Evolutionary conservation across 2,329 filamentous ascomycete species (phyloP).

Genomic region (Aspergillus sp.): DNA sequence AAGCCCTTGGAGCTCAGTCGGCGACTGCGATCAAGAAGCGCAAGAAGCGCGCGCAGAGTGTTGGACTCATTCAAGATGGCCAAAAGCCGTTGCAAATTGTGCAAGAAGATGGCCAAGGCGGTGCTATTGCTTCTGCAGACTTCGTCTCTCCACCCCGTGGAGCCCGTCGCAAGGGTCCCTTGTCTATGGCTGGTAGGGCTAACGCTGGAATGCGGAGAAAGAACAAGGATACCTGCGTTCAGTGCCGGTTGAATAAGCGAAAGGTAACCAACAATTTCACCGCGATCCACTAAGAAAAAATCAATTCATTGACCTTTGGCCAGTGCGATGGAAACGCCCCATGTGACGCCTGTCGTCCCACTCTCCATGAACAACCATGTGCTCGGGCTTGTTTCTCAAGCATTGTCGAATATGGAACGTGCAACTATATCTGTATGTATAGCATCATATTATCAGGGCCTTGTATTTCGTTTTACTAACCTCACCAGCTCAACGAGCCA

Average conservation of each 20-base stretch:
- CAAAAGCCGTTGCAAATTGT: conserved; percentile 42
- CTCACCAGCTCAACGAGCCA: conserved; percentile 40
- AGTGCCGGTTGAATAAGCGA: conserved; percentile 45
- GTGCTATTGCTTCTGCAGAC: conserved; percentile 42
- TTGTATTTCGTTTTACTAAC: conserved; percentile 22
- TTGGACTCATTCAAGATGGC: conserved; percentile 29
- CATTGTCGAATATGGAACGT: conserved; percentile 46
- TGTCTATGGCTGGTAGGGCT: conserved; percentile 39
- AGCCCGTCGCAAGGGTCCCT: conserved; percentile 43
- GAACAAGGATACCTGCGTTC: conserved; percentile 46
- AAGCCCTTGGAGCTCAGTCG: conserved; percentile 32
- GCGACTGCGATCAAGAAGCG: conserved; percentile 35
- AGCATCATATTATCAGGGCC: not conserved
- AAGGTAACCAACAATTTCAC: conserved; percentile 34
- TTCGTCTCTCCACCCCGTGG: conserved; percentile 44
- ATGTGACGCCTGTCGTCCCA: conserved; percentile 43
- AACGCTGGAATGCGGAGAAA: conserved; percentile 44
- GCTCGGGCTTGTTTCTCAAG: conserved; percentile 45
- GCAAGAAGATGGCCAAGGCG: conserved; percentile 44
- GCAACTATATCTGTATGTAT: conserved; percentile 46
- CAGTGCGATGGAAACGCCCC: conserved; percentile 45
- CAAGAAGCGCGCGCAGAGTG: conserved; percentile 30
- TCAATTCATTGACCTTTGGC: conserved; percentile 11
- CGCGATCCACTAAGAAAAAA: not conserved
- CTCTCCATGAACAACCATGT: conserved; percentile 45